A percentile compares a stretch with the other conserved stretches of the same genome.
phyloP scores from a whole-genome alignment of 2,329 filamentous ascomycete species.

The Colletotrichum tamarilloi region DNA sequence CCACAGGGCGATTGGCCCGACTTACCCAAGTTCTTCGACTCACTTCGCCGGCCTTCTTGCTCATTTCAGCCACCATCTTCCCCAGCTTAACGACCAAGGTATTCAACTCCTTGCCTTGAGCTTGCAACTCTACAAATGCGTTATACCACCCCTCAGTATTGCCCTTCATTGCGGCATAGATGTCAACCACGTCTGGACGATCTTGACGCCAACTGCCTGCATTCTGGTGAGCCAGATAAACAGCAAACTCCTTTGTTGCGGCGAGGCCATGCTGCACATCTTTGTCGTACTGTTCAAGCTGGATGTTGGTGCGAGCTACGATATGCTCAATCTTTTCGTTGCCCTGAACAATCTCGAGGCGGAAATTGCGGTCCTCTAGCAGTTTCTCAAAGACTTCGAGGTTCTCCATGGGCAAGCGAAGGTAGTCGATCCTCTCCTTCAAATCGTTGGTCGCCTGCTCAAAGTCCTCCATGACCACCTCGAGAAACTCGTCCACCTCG shows the following conservation, averaged over 20 bases:
- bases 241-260: slow-evolving; percentile 79
- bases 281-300: slow-evolving; percentile 80
- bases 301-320: slow-evolving; percentile 79
- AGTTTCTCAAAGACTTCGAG: slow-evolving; percentile 86
- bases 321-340: slow-evolving; percentile 95
- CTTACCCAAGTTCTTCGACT: slow-evolving; percentile 82
- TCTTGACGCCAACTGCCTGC: slow-evolving; percentile 70
- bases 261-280: slow-evolving; percentile 84
- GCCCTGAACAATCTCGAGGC: slow-evolving; percentile 83
- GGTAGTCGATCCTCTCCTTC: slow-evolving; percentile 79
- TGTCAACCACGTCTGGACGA: slow-evolving; percentile 72
- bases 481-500: slow-evolving; percentile 91
- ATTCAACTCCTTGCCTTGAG: slow-evolving; percentile 77
- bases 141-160: slow-evolving; percentile 92
- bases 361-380: slow-evolving; percentile 85
- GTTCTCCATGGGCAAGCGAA: slow-evolving; percentile 87
- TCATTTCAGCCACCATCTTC: slow-evolving; percentile 85
- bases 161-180: slow-evolving; percentile 90
- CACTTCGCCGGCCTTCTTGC: slow-evolving; percentile 84
- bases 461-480: slow-evolving; percentile 87
- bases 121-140: slow-evolving; percentile 81
- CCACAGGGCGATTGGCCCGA: slow-evolving; percentile 18
- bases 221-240: slow-evolving; percentile 77
- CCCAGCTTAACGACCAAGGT: slow-evolving; percentile 77
- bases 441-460: slow-evolving; percentile 83